A percentile compares a stretch with the other conserved stretches of the same genome.
phyloP scores from a whole-genome alignment of 192 early-diverging fungal species.

The Gamsiella multidivaricata region DNA sequence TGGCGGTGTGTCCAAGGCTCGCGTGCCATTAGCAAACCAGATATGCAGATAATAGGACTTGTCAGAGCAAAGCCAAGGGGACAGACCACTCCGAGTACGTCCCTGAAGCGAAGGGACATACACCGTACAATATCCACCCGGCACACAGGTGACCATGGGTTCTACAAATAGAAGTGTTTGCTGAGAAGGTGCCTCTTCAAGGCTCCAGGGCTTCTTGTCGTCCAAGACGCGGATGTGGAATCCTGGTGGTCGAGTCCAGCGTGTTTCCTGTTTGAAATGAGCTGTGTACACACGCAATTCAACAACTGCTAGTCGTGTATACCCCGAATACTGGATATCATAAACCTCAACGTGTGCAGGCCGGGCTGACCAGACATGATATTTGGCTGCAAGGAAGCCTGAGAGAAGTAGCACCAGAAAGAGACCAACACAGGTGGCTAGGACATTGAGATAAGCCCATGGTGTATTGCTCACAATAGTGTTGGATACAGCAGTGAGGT shows the following conservation, averaged over 20 bases:
- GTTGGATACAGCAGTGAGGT: background rate
- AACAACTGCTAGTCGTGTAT: conserved; percentile 6
- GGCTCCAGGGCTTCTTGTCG: conserved; percentile 12
- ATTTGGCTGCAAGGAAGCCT: background rate
- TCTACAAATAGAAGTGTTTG: conserved; percentile 8
- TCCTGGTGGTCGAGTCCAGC: conserved; percentile 6
- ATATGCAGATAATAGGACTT: conserved; percentile 32
- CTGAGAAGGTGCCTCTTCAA: conserved; percentile 21
- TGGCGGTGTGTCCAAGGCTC: conserved; percentile 3
- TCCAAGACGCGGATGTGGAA: conserved; percentile 30
- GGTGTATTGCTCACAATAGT: background rate
- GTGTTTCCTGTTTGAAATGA: conserved; percentile 2
- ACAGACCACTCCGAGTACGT: background rate
- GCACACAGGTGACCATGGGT: conserved; percentile 14
- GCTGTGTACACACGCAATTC: conserved; percentile 15
- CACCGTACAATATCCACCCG: conserved; percentile 19
- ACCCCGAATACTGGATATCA: conserved; percentile 9
- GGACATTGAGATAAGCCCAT: background rate
- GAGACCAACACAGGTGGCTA: background rate
- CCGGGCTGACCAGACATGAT: background rate
- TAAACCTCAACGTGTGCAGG: conserved; percentile 21
- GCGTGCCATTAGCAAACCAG: conserved; percentile 50
- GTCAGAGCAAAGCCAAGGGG: conserved; percentile 10
- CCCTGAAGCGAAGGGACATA: conserved; percentile 8
- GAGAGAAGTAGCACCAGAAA: conserved; percentile 7